phyloP scores from a whole-genome alignment of 331 rosid genomes.

The Telfairia occidentalis region DNA sequence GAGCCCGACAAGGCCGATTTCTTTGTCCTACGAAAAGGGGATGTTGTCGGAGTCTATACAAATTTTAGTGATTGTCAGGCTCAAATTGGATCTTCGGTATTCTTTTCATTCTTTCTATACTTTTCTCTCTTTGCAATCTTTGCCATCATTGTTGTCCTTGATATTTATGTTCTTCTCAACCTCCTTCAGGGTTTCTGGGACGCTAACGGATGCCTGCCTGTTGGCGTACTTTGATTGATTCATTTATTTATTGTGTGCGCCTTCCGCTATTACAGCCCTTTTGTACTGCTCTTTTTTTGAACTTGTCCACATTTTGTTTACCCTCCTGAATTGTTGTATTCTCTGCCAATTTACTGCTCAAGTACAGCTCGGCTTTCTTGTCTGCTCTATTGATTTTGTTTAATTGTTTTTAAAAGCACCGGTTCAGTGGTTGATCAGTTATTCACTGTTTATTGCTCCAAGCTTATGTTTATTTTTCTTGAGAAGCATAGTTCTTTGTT shows the following conservation, averaged over 20 bases:
- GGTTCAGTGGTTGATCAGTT: neutral
- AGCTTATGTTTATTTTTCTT: neutral
- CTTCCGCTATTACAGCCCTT: neutral
- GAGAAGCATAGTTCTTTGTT: neutral
- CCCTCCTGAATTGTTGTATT: neutral
- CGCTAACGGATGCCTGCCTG: neutral
- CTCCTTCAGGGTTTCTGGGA: neutral
- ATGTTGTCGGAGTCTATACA: constrained; percentile 57
- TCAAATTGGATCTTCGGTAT: constrained; percentile 79
- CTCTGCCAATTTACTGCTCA: neutral
- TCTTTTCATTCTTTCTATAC: neutral
- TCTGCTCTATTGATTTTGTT: neutral
- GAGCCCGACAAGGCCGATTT: constrained; percentile 52
- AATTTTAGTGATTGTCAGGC: constrained; percentile 61
- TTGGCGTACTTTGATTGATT: neutral
- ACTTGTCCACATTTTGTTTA: neutral
- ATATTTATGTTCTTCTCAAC: neutral
- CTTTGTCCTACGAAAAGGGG: constrained; percentile 80
- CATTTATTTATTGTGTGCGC: neutral
- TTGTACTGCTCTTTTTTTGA: neutral
- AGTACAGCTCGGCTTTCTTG: neutral
- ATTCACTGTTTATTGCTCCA: neutral
- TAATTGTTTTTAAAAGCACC: neutral
- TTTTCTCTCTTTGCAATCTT: neutral
- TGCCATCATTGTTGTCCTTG: neutral